phyloP scores from a whole-genome alignment of 805 yeast species.

The Candida andamanensis region DNA sequence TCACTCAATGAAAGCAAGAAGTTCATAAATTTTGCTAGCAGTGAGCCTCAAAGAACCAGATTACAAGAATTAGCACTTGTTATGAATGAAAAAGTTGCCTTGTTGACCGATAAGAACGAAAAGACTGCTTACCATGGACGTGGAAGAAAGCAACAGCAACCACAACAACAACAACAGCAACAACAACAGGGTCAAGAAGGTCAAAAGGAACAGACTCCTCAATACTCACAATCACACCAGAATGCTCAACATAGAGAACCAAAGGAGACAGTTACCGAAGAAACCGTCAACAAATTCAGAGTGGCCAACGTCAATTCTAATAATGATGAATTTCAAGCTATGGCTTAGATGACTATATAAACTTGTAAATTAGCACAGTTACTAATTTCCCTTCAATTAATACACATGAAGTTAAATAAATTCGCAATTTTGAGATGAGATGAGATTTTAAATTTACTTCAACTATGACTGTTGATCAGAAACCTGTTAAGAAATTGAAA shows the following conservation, averaged over 20 bases:
- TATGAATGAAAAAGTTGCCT: conserved; percentile 74
- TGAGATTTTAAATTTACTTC: conserved; percentile 4
- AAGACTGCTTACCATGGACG: conserved; percentile 76
- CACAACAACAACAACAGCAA: conserved; percentile 30
- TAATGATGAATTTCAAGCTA: conserved; percentile 41
- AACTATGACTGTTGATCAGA: conserved; percentile 7
- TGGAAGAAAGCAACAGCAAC: conserved; percentile 37
- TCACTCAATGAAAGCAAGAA: conserved; percentile 67
- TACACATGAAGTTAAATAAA: too few species aligned
- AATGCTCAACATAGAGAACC: conserved; percentile 28
- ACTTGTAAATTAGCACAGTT: conserved; percentile 8
- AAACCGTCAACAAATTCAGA: conserved; percentile 38
- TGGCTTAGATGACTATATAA: conserved; percentile 13
- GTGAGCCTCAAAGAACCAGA: conserved; percentile 74
- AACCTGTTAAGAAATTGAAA: conserved; percentile 23
- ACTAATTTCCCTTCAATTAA: too few species aligned
- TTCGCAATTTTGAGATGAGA: not conserved
- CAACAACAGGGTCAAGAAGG: conserved; percentile 16
- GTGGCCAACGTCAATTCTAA: conserved; percentile 40
- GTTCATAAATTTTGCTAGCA: conserved; percentile 56
- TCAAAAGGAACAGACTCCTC: conserved; percentile 19
- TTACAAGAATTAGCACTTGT: conserved; percentile 84
- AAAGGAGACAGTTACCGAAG: conserved; percentile 20
- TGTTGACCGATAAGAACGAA: conserved; percentile 80
- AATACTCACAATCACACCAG: too few species aligned